Evolutionary conservation across 495 filamentous ascomycete genomes (phyloP), one percentile per base, ranked within the genome.

Genomic region (Penicillium pancosmium): DNA sequence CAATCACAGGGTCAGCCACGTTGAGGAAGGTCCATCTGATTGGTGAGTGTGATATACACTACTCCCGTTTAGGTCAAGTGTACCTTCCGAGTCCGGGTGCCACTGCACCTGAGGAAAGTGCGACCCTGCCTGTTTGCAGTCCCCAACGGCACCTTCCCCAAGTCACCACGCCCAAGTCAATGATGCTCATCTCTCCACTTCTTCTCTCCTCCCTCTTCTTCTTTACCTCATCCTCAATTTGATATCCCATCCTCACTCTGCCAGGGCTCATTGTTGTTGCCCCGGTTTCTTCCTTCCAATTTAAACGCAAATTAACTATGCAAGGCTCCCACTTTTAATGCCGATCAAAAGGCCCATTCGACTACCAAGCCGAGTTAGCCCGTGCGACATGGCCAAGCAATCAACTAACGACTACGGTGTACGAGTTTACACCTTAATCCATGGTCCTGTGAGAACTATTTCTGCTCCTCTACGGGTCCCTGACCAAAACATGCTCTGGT

Each of bases 101-200:
- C 16, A 16, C 13, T 3, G n/a, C n/a, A 48, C 9, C 21, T 25
- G 44, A 21, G 46, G 46, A 11, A 12, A 9, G 19, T 48, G 46
- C 46, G 46, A 48, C 46, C 19, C 46, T 48, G 15, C 46, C 46
- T 31, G 46, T 48, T 48, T 48, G 18, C 46, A 48, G 23, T n/a
- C 11, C 2, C 23, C 23, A 23, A 23, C 23, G 12, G 36, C 36
- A 21, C 19, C 19, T 21, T 21, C 19, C 19, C 19, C 19, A 21
- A 21, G 19, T 21, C 19, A 21, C 19, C 19, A 21, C 19, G 19
- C 19, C 19, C 19, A 21, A 40, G 15, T 13, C 36, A 13, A 12
- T 40, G 11, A 13, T 40, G 36, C 36, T 40, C 12, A 12, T 40
- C 36, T 40, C 40, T 43, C 13, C 6, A 2, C 40, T n/a, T 15